A percentile compares a stretch with the other conserved stretches of the same genome.
These are phyloP conservation scores for Globisporangium perplexum DNA, from an alignment of 352 stramenopile species.

Conservation along the genomic window DNA sequence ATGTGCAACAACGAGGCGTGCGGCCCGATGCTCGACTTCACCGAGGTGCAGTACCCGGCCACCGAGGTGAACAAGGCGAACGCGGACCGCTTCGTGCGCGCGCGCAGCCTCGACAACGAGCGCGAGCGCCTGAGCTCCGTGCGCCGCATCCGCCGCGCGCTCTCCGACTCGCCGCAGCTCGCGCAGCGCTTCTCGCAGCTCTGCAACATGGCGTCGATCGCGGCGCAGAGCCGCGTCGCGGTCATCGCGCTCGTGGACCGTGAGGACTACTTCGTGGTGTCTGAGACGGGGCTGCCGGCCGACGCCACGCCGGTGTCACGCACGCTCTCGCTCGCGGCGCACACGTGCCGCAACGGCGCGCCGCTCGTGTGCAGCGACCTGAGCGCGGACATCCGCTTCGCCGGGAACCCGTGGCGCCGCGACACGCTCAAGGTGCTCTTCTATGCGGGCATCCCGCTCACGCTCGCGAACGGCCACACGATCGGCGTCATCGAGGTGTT, in stretches of 20 bases:
- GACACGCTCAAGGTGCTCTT: slow-evolving; percentile 46
- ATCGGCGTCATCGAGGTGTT: slow-evolving; percentile 72
- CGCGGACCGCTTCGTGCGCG: slow-evolving; percentile 34
- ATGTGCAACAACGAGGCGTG: slow-evolving; percentile 63
- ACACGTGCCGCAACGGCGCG: slow-evolving; percentile 58
- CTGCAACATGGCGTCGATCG: slow-evolving; percentile 74
- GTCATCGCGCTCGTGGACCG: slow-evolving; percentile 57
- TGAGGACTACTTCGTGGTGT: slow-evolving; percentile 49
- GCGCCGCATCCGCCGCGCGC: slow-evolving; percentile 29
- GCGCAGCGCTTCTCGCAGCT: slow-evolving; percentile 56
- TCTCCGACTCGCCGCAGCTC: slow-evolving; percentile 32
- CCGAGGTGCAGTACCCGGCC: slow-evolving; percentile 53
- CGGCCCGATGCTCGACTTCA: slow-evolving; percentile 37
- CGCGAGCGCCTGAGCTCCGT: slow-evolving; percentile 39
- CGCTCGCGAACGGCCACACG: slow-evolving; percentile 60
- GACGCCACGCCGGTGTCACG: slow-evolving; percentile 20
- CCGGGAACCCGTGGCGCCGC: slow-evolving; percentile 49
- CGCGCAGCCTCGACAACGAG: slow-evolving; percentile 53
- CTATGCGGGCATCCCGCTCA: slow-evolving; percentile 78
- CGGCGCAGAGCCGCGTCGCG: slow-evolving; percentile 56
- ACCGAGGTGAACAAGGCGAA: slow-evolving; percentile 18
- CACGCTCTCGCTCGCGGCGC: slow-evolving; percentile 46
- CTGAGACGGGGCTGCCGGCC: slow-evolving; percentile 28
- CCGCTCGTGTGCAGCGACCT: slow-evolving; percentile 68
- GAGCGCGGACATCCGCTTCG: slow-evolving; percentile 57